Evolutionary conservation across 805 yeast species (phyloP).

Genomic region (Candida tammaniensis): DNA sequence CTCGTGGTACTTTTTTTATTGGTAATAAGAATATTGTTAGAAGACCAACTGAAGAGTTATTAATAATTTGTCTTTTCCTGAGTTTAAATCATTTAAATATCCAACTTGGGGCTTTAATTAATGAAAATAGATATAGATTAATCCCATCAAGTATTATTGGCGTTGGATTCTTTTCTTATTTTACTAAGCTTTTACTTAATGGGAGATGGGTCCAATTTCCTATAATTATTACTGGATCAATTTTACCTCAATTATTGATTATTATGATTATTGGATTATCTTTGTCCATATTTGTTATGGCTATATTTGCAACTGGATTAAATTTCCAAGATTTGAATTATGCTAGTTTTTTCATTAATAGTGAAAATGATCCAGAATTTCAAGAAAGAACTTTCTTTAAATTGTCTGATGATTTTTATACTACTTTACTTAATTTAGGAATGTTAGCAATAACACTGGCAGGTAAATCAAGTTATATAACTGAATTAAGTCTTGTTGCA

Average conservation of each 20-base stretch:
- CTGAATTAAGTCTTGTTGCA: conserved; percentile 50
- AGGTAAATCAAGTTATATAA: conserved; percentile 61
- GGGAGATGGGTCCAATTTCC: conserved; percentile 53
- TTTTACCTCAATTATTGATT: conserved; percentile 64
- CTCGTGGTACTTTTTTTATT: conserved; percentile 27
- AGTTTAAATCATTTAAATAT: conserved; percentile 56
- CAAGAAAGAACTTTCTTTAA: conserved; percentile 10
- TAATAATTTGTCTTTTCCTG: conserved; percentile 53
- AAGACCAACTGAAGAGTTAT: conserved; percentile 53
- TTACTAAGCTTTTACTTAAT: conserved; percentile 31
- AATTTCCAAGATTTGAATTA: conserved; percentile 32
- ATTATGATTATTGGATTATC: conserved; percentile 51
- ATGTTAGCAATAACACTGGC: conserved; percentile 65
- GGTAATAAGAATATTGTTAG: conserved; percentile 17
- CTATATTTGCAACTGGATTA: conserved; percentile 55
- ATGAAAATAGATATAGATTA: conserved; percentile 53
- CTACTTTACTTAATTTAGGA: conserved; percentile 58
- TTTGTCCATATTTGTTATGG: conserved; percentile 50
- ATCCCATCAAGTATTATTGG: conserved; percentile 65
- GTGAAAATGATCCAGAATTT: conserved; percentile 20
- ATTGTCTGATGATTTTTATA: conserved; percentile 43
- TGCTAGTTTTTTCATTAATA: conserved; percentile 29
- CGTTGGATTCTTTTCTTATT: conserved; percentile 45
- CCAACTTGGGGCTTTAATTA: conserved; percentile 60
- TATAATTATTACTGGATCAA: conserved; percentile 52